A percentile compares a stretch with the other conserved stretches of the same genome.
Evolutionary conservation across 768 basidiomycete species (phyloP).

Genomic region (Pholiota conissans): DNA sequence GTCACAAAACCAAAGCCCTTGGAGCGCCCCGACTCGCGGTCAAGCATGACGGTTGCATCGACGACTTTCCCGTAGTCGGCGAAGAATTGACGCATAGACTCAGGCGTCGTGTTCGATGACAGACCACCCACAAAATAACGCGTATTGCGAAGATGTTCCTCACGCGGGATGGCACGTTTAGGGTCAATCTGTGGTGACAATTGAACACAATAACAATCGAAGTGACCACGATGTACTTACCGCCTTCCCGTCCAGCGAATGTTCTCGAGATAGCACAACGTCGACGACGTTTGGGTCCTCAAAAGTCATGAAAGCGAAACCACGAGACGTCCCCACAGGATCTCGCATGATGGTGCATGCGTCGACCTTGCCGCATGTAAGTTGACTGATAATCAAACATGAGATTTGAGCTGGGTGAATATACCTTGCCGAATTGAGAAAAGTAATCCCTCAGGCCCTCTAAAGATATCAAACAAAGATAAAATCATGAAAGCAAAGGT

Average conservation of each 20-base stretch:
- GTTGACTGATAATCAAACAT: not conserved
- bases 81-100: constrained; percentile 72
- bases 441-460: constrained; percentile 73
- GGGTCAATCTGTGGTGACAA: constrained; percentile 69
- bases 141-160: constrained; percentile 73
- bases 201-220: not conserved
- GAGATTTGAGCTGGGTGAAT: not conserved
- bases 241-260: constrained; percentile 76
- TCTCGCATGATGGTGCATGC: constrained; percentile 89
- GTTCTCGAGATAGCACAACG: constrained; percentile 64
- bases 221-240: constrained; percentile 33
- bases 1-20: constrained; percentile 90
- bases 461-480: constrained; percentile 30
- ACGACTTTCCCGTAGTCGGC: constrained; percentile 74
- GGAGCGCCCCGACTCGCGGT: constrained; percentile 69
- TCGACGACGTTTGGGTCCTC: constrained; percentile 64
- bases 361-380: constrained; percentile 53
- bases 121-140: constrained; percentile 85
- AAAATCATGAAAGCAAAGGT: constrained; percentile 9
- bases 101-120: constrained; percentile 64
- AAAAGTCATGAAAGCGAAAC: constrained; percentile 86
- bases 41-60: constrained; percentile 86
- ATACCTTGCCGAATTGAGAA: constrained; percentile 74
- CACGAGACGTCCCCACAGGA: constrained; percentile 69
- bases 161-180: constrained; percentile 82